A percentile compares a stretch with the other conserved stretches of the same genome.
Conservation (phyloP, 1,139 yeast genomes). For the Sugiyamaella japonica region DNA sequence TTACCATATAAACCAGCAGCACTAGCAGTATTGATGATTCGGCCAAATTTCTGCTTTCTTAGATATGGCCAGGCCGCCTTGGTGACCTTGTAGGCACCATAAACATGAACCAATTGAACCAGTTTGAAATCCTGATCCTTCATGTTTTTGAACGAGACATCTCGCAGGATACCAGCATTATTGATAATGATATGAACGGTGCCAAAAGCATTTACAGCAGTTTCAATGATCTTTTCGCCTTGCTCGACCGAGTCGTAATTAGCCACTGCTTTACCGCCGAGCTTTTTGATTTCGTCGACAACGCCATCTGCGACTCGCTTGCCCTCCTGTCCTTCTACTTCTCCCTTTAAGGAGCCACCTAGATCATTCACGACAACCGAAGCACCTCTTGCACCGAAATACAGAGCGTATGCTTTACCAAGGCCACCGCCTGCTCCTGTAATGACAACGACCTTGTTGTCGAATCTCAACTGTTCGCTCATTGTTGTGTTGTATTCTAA, state of each 20-base stretch:
- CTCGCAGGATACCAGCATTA: constrained; percentile 92
- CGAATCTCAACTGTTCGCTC: constrained; percentile 47
- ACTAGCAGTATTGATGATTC: constrained; percentile 88
- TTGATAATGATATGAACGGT: constrained; percentile 86
- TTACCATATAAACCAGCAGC: constrained; percentile 97
- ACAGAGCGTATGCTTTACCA: constrained; percentile 84
- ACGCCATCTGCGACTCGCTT: constrained; percentile 77
- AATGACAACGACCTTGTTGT: constrained; percentile 82
- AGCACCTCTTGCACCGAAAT: constrained; percentile 89
- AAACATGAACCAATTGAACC: constrained; percentile 83
- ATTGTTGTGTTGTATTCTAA: neutral
- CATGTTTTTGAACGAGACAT: constrained; percentile 70
- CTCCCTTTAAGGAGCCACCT: constrained; percentile 80
- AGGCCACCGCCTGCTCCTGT: constrained; percentile 99
- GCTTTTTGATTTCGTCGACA: constrained; percentile 73
- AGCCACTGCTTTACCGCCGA: constrained; percentile 88
- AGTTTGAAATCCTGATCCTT: constrained; percentile 73
- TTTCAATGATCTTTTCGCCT: constrained; percentile 82
- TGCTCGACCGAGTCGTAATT: constrained; percentile 89
- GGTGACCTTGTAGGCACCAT: constrained; percentile 84
- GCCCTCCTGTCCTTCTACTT: constrained; percentile 28
- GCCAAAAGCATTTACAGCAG: constrained; percentile 86
- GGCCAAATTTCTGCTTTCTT: constrained; percentile 80
- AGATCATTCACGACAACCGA: constrained; percentile 89
- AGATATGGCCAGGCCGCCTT: constrained; percentile 93